Percentiles rank a stretch among this genome's conserved stretches.
Conservation (phyloP, 2,329 filamentous ascomycete species). For the Stagonosporopsis vannaccii region DNA sequence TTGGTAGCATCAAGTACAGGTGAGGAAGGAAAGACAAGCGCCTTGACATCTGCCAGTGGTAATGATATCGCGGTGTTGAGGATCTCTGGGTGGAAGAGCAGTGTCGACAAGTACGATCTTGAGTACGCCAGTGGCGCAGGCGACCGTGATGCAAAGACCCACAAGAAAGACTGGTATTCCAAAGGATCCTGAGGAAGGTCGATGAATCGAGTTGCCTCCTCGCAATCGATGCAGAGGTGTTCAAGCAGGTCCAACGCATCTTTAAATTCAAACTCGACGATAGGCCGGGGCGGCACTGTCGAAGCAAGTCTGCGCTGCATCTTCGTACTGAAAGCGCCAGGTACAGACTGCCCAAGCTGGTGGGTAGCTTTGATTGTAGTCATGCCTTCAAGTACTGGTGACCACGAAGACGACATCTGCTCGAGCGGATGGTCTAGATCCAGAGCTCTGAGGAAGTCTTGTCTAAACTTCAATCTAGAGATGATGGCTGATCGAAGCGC, state of each 20-base stretch:
- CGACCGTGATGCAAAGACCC: slow-evolving; percentile 76
- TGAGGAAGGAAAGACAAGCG: slow-evolving; percentile 76
- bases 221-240: slow-evolving; percentile 74
- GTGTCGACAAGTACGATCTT: slow-evolving; percentile 77
- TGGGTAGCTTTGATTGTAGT: slow-evolving; percentile 66
- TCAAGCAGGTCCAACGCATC: slow-evolving; percentile 75
- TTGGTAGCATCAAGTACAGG: slow-evolving; percentile 75
- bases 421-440: slow-evolving; percentile 47
- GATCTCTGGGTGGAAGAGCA: slow-evolving; percentile 73
- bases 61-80: slow-evolving; percentile 74
- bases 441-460: slow-evolving; percentile 65
- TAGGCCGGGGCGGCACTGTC: slow-evolving; percentile 90
- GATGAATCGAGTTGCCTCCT: slow-evolving; percentile 58
- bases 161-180: slow-evolving; percentile 69
- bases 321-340: slow-evolving; percentile 86
- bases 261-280: slow-evolving; percentile 77
- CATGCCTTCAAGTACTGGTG: slow-evolving; percentile 53
- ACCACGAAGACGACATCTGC: slow-evolving; percentile 45
- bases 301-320: slow-evolving; percentile 91
- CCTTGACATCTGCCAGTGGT: slow-evolving; percentile 81
- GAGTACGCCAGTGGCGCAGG: slow-evolving; percentile 86
- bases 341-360: slow-evolving; percentile 68
- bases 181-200: slow-evolving; percentile 39
- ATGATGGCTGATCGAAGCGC: slow-evolving; percentile 64
- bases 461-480: slow-evolving; percentile 71